These are phyloP conservation scores for Epichloe gansuensis DNA, from an alignment of 2,329 filamentous ascomycete species.

Conservation along the genomic window DNA sequence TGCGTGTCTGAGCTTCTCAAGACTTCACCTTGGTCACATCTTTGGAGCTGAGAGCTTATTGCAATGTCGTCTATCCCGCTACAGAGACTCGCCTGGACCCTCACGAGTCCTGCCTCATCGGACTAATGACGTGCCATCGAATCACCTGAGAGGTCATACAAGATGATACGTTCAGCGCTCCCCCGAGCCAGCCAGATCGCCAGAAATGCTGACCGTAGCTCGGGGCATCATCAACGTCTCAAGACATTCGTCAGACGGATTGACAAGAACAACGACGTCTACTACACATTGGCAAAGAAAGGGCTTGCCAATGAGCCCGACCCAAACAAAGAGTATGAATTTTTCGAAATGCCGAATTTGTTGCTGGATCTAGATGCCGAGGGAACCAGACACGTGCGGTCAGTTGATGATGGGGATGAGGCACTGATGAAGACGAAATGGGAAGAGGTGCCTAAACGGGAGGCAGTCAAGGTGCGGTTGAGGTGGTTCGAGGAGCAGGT, in stretches of 20 bases:
- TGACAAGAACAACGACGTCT: conserved; percentile 12
- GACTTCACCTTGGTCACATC: not conserved
- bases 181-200: conserved; percentile 6
- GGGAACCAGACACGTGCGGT: conserved; percentile 29
- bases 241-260: conserved; percentile 15
- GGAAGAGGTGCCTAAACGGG: conserved; percentile 12
- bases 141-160: not conserved
- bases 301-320: conserved; percentile 5
- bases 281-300: conserved; percentile 16
- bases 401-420: conserved; percentile 25
- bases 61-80: not conserved
- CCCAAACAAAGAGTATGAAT: conserved; percentile 10
- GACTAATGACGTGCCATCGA: not conserved
- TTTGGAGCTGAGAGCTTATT: not conserved
- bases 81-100: not conserved
- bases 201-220: not conserved
- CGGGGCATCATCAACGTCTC: conserved; percentile 5
- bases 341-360: conserved; percentile 28
- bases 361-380: conserved; percentile 41
- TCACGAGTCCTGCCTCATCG: not conserved
- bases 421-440: conserved; percentile 18
- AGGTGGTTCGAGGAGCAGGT: conserved; percentile 18
- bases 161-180: conserved; percentile 10
- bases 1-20: not conserved
- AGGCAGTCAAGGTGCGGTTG: conserved; percentile 15